Base-by-base conservation (phyloP, 306 rosid species). In the Sicyos baderoa region DNA sequence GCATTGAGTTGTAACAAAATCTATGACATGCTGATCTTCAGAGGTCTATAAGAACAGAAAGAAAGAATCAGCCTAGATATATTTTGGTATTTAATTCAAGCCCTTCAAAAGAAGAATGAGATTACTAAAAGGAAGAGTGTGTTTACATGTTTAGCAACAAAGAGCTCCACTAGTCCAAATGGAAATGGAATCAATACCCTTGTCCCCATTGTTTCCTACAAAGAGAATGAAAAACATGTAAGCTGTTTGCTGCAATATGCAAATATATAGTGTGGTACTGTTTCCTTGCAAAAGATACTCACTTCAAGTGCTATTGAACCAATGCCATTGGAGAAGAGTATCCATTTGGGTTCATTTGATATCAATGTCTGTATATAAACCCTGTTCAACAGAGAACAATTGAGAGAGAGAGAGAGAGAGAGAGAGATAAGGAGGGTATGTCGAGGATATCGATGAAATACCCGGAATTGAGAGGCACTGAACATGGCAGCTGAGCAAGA, bases 81-180 rank as follows among this genome's bases (percentile, higher is more conserved):
- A 9, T 18, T 5, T 37, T 35, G 15, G 3, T 15, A 14, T 35
- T 37, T 0, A 37, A 37, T 61, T 37, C 25, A 19, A 52, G 8
- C 68, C 68, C 49, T 61, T 9, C 12, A 17, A 37, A 37, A 61
- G 50, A 61, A 61, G 50, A 61, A 61, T 61, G 50, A 62, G 66
- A 37, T 62, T 63, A 64, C 35, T 64, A 21, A 37, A 6, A 64
- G n/a, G n/a, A n/a, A n/a, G n/a, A n/a, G 53, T 44, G 70, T 64
- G 49, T 57, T 54, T 82, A 86, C 97, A 69, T 90, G 89, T 71
- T 86, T 88, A 7, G 83, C 78, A 54, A 86, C 89, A 72, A 90
- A 88, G 58, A 93, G 82, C 84, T 90, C 97, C 56, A 88, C 76
- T 63, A 88, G 75, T 60, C 88, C 97, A 73, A 92, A 90, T 45